These are phyloP conservation scores for Zizania latifolia DNA, from an alignment of 176 grass and related monocot genomes.

Conservation along the genomic window DNA sequence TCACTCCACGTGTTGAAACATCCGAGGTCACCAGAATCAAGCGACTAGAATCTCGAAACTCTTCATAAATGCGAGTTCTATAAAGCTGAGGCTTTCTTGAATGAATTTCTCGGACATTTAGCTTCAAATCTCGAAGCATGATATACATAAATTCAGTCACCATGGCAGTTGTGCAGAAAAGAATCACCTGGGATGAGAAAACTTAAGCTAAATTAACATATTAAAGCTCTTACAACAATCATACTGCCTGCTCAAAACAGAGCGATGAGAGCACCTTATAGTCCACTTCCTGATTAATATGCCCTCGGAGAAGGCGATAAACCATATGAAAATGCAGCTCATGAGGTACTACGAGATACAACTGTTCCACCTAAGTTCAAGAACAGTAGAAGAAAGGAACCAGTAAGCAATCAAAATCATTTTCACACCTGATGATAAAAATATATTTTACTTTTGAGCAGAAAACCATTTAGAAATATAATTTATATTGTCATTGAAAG, in stretches of 20 bases:
- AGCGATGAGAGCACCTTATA: slow-evolving; percentile 53
- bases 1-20: slow-evolving; percentile 72
- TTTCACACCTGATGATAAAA: background rate
- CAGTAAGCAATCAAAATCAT: background rate
- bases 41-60: slow-evolving; percentile 63
- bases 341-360: slow-evolving; percentile 56
- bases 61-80: slow-evolving; percentile 78
- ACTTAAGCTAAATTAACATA: slow-evolving; percentile 4
- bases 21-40: slow-evolving; percentile 89
- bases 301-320: slow-evolving; percentile 61
- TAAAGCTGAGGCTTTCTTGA: slow-evolving; percentile 93
- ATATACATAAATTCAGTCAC: slow-evolving; percentile 76
- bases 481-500: background rate
- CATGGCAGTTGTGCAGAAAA: slow-evolving; percentile 95
- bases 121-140: slow-evolving; percentile 77
- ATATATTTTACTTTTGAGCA: background rate
- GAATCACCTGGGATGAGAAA: slow-evolving; percentile 50
- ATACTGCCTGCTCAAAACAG: background rate
- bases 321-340: slow-evolving; percentile 88
- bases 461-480: background rate
- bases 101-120: slow-evolving; percentile 93
- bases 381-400: background rate
- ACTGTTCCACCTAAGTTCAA: slow-evolving; percentile 65
- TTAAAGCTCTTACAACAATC: background rate
- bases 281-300: slow-evolving; percentile 72